Conservation (phyloP, 129 eudicot genomes). For the Cynara cardunculus region DNA sequence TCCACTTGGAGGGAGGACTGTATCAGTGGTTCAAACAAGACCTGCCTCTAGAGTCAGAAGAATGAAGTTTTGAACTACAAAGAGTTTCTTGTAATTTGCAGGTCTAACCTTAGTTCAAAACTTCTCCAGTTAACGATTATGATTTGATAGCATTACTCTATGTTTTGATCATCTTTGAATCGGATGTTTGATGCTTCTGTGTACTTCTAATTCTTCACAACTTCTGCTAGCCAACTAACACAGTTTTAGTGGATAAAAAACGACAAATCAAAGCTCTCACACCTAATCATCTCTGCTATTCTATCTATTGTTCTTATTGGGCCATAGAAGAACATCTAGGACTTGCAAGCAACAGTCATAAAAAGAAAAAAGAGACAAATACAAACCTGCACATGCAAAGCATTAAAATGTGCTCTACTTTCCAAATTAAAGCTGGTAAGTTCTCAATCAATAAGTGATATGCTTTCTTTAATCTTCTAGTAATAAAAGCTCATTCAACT, state of each 20-base stretch:
- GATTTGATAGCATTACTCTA: constrained; percentile 6
- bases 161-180: constrained; percentile 21
- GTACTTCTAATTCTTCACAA: neutral
- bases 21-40: constrained; percentile 85
- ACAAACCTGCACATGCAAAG: neutral
- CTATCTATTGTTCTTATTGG: neutral
- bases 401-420: neutral
- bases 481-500: no score
- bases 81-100: constrained; percentile 17
- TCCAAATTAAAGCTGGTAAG: neutral
- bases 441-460: no score
- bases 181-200: neutral
- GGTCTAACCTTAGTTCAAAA: constrained; percentile 15
- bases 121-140: constrained; percentile 13
- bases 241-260: neutral
- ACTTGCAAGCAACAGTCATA: neutral
- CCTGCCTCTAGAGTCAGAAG: constrained; percentile 72
- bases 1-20: constrained; percentile 88
- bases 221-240: neutral
- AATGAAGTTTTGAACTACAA: constrained; percentile 37
- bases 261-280: neutral
- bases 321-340: neutral
- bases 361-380: no score
- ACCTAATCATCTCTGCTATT: neutral
- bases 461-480: neutral